Conservation (phyloP, 352 stramenopile species). For the Pythium brachiatum region DNA sequence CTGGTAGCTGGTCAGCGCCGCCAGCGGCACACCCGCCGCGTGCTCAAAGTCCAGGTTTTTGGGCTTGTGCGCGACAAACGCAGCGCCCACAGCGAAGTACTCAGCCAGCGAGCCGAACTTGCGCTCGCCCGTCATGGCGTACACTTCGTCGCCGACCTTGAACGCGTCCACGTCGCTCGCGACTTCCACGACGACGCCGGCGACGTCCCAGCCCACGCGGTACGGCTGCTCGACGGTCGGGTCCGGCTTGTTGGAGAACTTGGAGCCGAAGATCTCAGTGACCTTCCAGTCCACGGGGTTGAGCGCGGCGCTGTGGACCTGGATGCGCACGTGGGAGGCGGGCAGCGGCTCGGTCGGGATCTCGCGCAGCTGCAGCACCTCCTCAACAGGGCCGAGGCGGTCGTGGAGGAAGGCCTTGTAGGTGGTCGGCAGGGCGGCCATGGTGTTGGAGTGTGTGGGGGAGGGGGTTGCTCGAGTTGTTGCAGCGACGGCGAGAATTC, state of each 20-base stretch:
- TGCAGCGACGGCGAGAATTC: not conserved
- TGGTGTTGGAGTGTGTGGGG: not conserved
- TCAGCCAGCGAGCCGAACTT: slow-evolving; percentile 32
- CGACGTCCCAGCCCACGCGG: slow-evolving; percentile 36
- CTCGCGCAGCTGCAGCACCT: not conserved
- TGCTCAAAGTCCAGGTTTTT: slow-evolving; percentile 37
- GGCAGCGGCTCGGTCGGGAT: not conserved
- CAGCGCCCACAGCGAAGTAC: slow-evolving; percentile 30
- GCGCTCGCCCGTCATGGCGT: slow-evolving; percentile 17
- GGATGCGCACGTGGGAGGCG: slow-evolving; percentile 16
- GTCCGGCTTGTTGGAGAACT: not conserved
- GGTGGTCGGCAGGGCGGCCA: not conserved
- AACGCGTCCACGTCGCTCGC: slow-evolving; percentile 25
- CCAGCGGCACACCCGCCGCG: slow-evolving; percentile 32
- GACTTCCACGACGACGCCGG: slow-evolving; percentile 33
- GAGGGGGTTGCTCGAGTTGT: not conserved
- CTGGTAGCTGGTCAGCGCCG: slow-evolving; percentile 35
- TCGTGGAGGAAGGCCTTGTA: slow-evolving; percentile 15
- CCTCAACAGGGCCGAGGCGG: slow-evolving; percentile 1
- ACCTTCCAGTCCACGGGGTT: slow-evolving; percentile 15
- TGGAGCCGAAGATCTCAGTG: not conserved
- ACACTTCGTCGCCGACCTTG: slow-evolving; percentile 11
- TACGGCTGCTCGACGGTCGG: slow-evolving; percentile 2
- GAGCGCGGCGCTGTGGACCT: slow-evolving; percentile 7
- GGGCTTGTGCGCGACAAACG: slow-evolving; percentile 38